Conservation (phyloP, 2,329 filamentous ascomycete genomes). For the Pseudocercospora macadamiae region DNA sequence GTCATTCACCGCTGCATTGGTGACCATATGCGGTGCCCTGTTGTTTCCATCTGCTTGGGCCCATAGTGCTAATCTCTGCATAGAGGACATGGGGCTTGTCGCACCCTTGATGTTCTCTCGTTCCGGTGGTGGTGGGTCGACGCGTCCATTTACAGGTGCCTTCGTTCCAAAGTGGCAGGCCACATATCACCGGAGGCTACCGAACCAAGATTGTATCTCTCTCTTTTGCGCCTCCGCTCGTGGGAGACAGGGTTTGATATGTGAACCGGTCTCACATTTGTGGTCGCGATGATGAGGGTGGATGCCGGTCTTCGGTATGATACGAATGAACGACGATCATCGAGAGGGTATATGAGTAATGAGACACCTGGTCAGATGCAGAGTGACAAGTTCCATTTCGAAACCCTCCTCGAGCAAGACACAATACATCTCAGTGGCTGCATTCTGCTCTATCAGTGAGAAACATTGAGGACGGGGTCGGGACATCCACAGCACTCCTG, state of each 20-base stretch:
- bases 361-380: neutral
- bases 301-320: neutral
- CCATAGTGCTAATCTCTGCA: neutral
- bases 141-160: neutral
- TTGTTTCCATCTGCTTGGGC: neutral
- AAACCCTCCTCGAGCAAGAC: neutral
- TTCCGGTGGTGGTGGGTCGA: neutral
- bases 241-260: conserved; percentile 1
- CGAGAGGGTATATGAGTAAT: conserved; percentile 12
- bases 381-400: neutral
- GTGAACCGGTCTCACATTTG: neutral
- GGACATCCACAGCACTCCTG: neutral
- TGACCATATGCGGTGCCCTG: neutral
- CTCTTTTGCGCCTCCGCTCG: neutral
- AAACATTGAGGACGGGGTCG: neutral
- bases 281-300: neutral
- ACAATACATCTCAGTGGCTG: neutral
- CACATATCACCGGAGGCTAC: conserved; percentile 2
- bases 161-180: neutral
- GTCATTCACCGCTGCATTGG: neutral
- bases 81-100: neutral
- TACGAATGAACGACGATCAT: neutral
- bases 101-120: neutral
- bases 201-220: conserved; percentile 8
- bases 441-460: neutral